Evolutionary conservation across 169 alveolate species (phyloP).

Genomic region (Eimeria acervulina): DNA sequence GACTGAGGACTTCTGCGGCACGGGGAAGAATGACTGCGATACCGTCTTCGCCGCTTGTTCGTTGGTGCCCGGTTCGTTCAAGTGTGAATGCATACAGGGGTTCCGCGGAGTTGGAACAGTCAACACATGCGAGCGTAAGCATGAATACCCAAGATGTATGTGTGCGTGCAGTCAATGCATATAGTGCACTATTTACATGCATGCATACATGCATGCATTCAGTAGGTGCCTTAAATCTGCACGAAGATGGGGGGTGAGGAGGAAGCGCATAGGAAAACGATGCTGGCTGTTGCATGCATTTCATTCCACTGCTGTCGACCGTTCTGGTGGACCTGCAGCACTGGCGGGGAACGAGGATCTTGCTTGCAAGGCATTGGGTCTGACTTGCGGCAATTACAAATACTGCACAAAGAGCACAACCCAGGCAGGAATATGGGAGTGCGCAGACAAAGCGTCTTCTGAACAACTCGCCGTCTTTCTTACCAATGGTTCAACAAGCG

Average conservation of each 20-base stretch:
- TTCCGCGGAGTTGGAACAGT: constrained; percentile 80
- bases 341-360: constrained; percentile 66
- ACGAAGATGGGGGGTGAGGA: not conserved
- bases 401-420: constrained; percentile 43
- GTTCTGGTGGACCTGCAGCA: constrained; percentile 24
- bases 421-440: constrained; percentile 57
- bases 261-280: not conserved
- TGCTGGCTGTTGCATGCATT: not conserved
- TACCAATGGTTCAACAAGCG: constrained; percentile 51
- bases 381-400: constrained; percentile 68
- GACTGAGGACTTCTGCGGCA: constrained; percentile 69
- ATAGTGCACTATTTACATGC: too few relatives aligned
- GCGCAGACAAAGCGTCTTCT: constrained; percentile 28
- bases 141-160: too few relatives aligned
- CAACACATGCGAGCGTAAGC: constrained; percentile 79
- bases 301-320: not conserved
- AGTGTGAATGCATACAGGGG: constrained; percentile 81
- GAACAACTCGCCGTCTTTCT: constrained; percentile 69
- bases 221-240: not conserved
- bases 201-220: too few relatives aligned
- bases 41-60: constrained; percentile 75
- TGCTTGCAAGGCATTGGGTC: constrained; percentile 54
- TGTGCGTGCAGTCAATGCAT: too few relatives aligned
- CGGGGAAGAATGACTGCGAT: constrained; percentile 79
- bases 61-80: constrained; percentile 72